Percentiles rank a stretch among this genome's conserved stretches.
Evolutionary conservation across 345 rosid genomes (phyloP).

Genomic region (Linum tenue): DNA sequence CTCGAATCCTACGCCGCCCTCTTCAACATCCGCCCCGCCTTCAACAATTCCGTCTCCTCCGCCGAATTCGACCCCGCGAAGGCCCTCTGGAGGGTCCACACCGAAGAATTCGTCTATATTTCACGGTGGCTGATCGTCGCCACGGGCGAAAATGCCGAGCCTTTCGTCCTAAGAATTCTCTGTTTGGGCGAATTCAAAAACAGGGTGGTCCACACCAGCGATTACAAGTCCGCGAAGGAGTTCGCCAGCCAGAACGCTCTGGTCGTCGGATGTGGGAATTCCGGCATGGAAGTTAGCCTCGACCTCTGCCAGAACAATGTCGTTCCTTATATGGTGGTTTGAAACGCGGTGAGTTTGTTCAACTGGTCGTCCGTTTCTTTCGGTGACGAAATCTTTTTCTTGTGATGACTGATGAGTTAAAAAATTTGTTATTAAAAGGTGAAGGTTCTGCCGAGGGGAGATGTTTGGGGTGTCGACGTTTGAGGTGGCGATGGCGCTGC

Average conservation of each 20-base stretch:
- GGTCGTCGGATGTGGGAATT: constrained; percentile 79
- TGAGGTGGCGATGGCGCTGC: neutral
- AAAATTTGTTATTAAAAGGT: neutral
- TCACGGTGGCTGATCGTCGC: constrained; percentile 62
- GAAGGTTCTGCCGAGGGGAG: neutral
- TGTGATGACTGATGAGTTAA: too few relatives aligned
- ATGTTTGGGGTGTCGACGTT: neutral
- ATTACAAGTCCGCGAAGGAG: constrained; percentile 44
- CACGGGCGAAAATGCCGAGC: constrained; percentile 70
- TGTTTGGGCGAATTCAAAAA: constrained; percentile 43
- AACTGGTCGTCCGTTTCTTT: neutral
- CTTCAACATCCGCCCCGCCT: constrained; percentile 54
- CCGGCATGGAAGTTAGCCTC: constrained; percentile 62
- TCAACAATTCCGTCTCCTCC: constrained; percentile 45
- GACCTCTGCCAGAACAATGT: constrained; percentile 56
- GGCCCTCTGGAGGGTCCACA: constrained; percentile 59
- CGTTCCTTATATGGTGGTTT: constrained; percentile 42
- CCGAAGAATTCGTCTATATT: constrained; percentile 39
- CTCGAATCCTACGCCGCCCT: constrained; percentile 55
- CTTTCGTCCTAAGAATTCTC: constrained; percentile 33
- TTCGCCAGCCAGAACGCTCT: constrained; percentile 39
- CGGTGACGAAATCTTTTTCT: neutral
- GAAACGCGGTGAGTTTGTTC: constrained; percentile 39
- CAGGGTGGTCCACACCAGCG: constrained; percentile 41
- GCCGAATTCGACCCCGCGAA: constrained; percentile 43